Base-by-base conservation (phyloP, 345 rosid species). In the Citrus mangshanensis region DNA sequence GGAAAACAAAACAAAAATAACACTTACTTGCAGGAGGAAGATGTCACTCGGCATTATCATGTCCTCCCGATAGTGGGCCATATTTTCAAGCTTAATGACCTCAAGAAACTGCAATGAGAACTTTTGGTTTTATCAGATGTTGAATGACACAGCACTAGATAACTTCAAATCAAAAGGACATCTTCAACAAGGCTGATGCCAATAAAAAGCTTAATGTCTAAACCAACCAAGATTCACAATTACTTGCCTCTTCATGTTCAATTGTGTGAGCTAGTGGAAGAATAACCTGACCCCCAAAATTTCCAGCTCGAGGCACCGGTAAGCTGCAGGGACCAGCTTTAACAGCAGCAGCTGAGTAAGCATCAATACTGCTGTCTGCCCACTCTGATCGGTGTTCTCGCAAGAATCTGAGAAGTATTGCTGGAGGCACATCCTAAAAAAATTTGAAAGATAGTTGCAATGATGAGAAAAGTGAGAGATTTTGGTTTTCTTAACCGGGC, bases 371-470 rank as follows among this genome's bases (percentile, higher is more conserved):
- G 81, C 89, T 93, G 65, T 94, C 99, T 22, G 99, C 99, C 99
- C 99, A 96, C 85, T 96, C 99, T 66, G 98, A 95, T 73, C 98
- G 88, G 77, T 96, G 99, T 81, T 96, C 99, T 35, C 98, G 87
- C 85, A 96, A 85, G 86, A 96, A 96, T 81, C 97, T 81, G 30
- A 96, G 89, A 49, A 96, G 97, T 68, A 93, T 89, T 34, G 97
- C 93, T 5, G 99, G 99, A 68, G 99, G 98, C 82, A 96, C 98
- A 86, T 96, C 92, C 99, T 96, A 77, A 77, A 85, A 67, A 77
- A 54, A 64, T 25, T 25, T 18, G 59, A 65, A 32, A 55, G 64
- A 55, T 49, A 28, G 4, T 69, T 46, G 12, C 27, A 66, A 18
- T 24, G 62, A 22, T 18, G 70, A 37, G 22, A 7, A 38, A 9